Evolutionary conservation across 148 eudicot species (phyloP).

Genomic region (Rhododendron simsii): DNA sequence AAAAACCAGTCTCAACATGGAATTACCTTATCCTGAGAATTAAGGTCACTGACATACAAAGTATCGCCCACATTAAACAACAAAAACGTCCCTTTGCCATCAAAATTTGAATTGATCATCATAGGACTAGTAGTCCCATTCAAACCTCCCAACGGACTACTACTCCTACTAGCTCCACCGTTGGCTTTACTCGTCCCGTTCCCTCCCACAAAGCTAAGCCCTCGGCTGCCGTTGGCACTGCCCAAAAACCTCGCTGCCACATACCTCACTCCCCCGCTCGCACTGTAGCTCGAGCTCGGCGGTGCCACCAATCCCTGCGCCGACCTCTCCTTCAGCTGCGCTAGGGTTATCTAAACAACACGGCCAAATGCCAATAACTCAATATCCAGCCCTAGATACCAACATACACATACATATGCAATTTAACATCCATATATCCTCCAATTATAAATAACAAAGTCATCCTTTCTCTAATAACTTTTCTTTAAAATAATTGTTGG

Average conservation of each 20-base stretch:
- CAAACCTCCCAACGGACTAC: constrained; percentile 17
- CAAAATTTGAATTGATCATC: constrained; percentile 24
- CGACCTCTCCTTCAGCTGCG: constrained; percentile 34
- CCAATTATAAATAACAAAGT: background rate
- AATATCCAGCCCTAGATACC: background rate
- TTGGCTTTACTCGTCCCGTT: constrained; percentile 25
- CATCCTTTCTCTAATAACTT: background rate
- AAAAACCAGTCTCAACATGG: background rate
- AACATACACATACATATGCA: background rate
- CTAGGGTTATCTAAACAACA: constrained; percentile 29
- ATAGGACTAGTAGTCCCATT: constrained; percentile 7
- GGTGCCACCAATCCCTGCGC: constrained; percentile 10
- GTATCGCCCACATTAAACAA: constrained; percentile 38
- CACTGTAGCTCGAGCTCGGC: constrained; percentile 23
- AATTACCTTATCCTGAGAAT: constrained; percentile 36
- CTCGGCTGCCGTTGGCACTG: constrained; percentile 28
- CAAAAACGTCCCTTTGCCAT: constrained; percentile 39
- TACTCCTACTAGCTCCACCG: constrained; percentile 24
- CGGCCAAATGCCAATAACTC: constrained; percentile 3
- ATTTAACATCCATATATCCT: background rate
- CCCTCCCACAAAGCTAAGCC: constrained; percentile 32
- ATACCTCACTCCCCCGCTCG: constrained; percentile 34
- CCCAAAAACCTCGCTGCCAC: constrained; percentile 31
- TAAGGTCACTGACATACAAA: constrained; percentile 32
- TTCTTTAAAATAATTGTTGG: background rate